Evolutionary conservation across 2,329 filamentous ascomycete genomes (phyloP).

Genomic region (Fusarium tjaetaba): DNA sequence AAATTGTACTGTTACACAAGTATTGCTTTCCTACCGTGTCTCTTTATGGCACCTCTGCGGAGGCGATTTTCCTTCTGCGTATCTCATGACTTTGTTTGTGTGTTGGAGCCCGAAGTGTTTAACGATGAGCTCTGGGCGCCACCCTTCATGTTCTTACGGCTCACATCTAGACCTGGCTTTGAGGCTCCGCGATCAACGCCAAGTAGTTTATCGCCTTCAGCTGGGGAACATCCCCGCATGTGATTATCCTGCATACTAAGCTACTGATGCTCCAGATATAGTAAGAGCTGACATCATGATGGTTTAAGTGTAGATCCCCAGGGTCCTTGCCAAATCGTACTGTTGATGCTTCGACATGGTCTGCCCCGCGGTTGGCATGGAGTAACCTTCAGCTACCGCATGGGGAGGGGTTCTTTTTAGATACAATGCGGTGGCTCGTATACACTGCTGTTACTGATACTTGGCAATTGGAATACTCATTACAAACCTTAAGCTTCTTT

Average conservation of each 20-base stretch:
- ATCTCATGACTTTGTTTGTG: not conserved
- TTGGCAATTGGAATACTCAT: not conserved
- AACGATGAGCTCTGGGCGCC: not conserved
- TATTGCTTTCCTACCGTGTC: not conserved
- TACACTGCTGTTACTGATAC: not conserved
- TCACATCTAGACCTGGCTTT: not conserved
- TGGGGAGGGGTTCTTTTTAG: too few species aligned
- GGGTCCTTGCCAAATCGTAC: slow-evolving; percentile 14
- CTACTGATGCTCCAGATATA: slow-evolving; percentile 19
- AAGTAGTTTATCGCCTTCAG: slow-evolving; percentile 18
- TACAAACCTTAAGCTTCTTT: not conserved
- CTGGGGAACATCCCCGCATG: slow-evolving; percentile 11
- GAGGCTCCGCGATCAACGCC: slow-evolving; percentile 24
- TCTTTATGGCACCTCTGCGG: not conserved
- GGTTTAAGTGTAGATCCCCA: slow-evolving; percentile 25
- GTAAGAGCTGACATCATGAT: slow-evolving; percentile 34
- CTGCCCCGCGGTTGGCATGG: not conserved
- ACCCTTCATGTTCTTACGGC: not conserved
- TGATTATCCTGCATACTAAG: slow-evolving; percentile 27
- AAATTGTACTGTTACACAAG: not conserved
- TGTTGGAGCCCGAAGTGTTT: not conserved
- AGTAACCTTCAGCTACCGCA: not conserved
- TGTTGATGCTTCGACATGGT: not conserved
- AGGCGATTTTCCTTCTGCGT: not conserved
- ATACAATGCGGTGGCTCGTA: not conserved